Conservation (phyloP, 306 rosid genomes). For the Inga oerstediana region DNA sequence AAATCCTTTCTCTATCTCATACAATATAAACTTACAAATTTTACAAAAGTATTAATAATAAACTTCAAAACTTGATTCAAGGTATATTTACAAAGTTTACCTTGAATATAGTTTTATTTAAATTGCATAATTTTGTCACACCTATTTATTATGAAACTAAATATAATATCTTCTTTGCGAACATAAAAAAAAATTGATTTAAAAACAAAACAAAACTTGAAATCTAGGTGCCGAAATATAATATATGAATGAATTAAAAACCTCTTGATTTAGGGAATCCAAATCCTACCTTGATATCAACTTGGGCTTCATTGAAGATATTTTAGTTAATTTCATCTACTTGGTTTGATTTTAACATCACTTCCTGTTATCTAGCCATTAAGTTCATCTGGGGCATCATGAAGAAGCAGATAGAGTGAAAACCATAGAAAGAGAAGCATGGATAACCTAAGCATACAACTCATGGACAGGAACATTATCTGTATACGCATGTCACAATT, state of each 20-base stretch:
- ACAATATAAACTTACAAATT: not conserved
- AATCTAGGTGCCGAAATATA: not conserved
- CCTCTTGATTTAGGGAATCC: not conserved
- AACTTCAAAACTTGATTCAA: not conserved
- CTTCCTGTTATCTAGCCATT: not conserved
- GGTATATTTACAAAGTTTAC: not conserved
- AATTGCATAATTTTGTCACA: not conserved
- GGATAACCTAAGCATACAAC: slow-evolving; percentile 12
- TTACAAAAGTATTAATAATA: too few species aligned
- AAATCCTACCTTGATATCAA: not conserved
- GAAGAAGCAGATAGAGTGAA: not conserved
- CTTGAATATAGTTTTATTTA: not conserved
- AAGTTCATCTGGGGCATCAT: not conserved
- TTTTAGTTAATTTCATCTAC: not conserved
- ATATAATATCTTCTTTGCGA: not conserved
- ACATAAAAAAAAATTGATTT: not conserved
- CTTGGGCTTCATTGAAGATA: not conserved
- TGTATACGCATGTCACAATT: slow-evolving; percentile 31
- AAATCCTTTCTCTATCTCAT: too few species aligned
- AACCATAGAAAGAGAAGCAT: slow-evolving; percentile 6
- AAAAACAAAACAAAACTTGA: not conserved
- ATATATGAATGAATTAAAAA: not conserved
- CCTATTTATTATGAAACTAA: not conserved
- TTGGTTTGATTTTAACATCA: not conserved
- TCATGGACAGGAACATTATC: slow-evolving; percentile 16